phyloP scores from a whole-genome alignment of 2,329 filamentous ascomycete species.

The Fusarium liriodendri region DNA sequence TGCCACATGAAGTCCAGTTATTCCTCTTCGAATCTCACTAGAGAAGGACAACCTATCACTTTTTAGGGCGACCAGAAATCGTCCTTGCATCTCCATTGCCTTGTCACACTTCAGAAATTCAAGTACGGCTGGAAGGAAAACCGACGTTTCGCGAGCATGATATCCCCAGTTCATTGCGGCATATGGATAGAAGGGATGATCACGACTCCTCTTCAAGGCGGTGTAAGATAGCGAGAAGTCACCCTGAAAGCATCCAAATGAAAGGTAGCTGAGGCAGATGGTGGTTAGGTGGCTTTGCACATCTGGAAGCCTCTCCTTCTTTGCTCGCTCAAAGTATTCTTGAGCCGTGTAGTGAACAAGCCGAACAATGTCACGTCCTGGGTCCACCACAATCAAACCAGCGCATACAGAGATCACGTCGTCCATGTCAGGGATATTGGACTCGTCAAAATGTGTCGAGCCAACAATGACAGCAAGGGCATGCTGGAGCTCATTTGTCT shows the following conservation, averaged over 20 bases:
- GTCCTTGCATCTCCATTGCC: no score
- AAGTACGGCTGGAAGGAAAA: no score
- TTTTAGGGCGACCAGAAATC: no score
- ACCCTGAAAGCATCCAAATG: neutral
- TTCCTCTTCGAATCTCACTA: no score
- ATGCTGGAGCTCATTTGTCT: slow-evolving; percentile 4
- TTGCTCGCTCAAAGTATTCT: slow-evolving; percentile 52
- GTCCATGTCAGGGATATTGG: neutral
- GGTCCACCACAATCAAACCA: neutral
- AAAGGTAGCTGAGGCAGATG: neutral
- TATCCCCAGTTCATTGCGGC: no score
- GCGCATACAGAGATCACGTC: neutral
- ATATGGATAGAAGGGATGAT: no score
- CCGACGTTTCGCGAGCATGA: no score
- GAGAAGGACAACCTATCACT: no score
- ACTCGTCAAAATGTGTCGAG: neutral
- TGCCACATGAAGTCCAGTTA: no score
- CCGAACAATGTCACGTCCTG: neutral
- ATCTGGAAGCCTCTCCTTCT: slow-evolving; percentile 41
- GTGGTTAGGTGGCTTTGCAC: neutral
- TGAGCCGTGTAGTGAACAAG: slow-evolving; percentile 51
- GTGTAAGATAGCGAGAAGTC: no score
- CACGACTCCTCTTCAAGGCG: no score
- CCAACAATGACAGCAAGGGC: neutral
- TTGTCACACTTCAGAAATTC: no score